Base-by-base conservation (phyloP, 2,329 filamentous ascomycete species). In the Aspergillus quadricinctus region DNA sequence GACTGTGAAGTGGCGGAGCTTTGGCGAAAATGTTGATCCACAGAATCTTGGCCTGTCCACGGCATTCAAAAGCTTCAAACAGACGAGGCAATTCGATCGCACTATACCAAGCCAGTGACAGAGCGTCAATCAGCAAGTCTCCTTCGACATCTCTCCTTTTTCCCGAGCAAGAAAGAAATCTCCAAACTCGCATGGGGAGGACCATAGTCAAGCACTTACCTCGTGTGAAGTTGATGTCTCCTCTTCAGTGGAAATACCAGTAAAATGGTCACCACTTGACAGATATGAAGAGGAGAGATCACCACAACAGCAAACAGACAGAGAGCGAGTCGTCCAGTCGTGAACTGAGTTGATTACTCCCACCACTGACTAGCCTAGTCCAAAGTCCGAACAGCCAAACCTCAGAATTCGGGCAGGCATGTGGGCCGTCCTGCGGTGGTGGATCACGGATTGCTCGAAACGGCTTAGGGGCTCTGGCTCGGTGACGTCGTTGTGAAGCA, bases 401-500 rank as follows among this genome's bases (percentile, higher is more conserved):
- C 52, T 28, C 35, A 48, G 55, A 58, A 61, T 55, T 61, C 53
- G 19, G 48, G 48, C 48, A 56, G 58, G 58, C 60, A 64, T 61
- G 66, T 69, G 66, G 67, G 53, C 61, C 64, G 51, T 51, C 49
- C 55, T 46, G 23, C 5, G 52, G 31, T 25, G 27, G 43, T 50
- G 64, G 64, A 61, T 65, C 64, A 64, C 60, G 52, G 58, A 54
- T n/a, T 46, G 27, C 60, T 57, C 43, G 53, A 64, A 57, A 48
- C 28, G 55, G 61, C 48, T 63, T 64, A 65, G 58, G 45, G 37
- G 48, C 52, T 43, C 40, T 41, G 35, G 53, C 51, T 59, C 52
- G 66, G 61, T 72, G 69, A 72, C 69, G 68, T 72, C 64, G 60
- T 60, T 41, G 61, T 69, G 65, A 65, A 59, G 58, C 59, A 59